Percentiles rank a stretch among this genome's conserved stretches.
phyloP scores from a whole-genome alignment of 129 eudicot species.

The Lactuca sativa region DNA sequence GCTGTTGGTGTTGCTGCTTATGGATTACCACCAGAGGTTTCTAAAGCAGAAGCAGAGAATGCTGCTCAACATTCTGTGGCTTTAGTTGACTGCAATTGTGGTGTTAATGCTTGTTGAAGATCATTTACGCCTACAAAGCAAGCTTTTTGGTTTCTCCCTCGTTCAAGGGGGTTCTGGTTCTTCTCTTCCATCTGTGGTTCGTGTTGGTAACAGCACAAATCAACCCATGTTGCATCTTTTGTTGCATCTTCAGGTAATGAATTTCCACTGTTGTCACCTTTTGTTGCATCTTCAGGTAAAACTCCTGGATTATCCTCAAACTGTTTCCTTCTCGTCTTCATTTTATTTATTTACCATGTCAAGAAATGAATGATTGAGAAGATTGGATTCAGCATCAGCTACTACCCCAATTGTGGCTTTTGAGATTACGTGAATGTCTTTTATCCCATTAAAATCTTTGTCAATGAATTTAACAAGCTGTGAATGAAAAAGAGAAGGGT shows the following conservation, averaged over 20 bases:
- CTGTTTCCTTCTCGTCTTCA: conserved; percentile 31
- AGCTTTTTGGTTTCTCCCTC: conserved; percentile 53
- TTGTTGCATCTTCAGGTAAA: conserved; percentile 93
- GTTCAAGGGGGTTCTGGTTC: conserved; percentile 58
- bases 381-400: background rate
- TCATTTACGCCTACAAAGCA: conserved; percentile 86
- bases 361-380: background rate
- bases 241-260: too few relatives aligned
- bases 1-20: conserved; percentile 88
- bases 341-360: background rate
- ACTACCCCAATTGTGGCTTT: background rate
- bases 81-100: conserved; percentile 94
- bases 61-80: conserved; percentile 98
- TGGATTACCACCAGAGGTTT: conserved; percentile 73
- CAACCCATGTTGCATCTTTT: conserved; percentile 21
- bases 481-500: background rate
- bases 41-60: conserved; percentile 89
- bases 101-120: conserved; percentile 96
- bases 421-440: background rate
- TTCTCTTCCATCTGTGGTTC: conserved; percentile 53
- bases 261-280: conserved; percentile 40
- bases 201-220: conserved; percentile 40
- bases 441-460: background rate
- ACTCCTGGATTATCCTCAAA: conserved; percentile 87
- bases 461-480: background rate